Percentiles rank a stretch among this genome's conserved stretches.
These are phyloP conservation scores for Stygiomarasmius scandens DNA, from an alignment of 1,284 basidiomycete genomes.

Conservation along the genomic window DNA sequence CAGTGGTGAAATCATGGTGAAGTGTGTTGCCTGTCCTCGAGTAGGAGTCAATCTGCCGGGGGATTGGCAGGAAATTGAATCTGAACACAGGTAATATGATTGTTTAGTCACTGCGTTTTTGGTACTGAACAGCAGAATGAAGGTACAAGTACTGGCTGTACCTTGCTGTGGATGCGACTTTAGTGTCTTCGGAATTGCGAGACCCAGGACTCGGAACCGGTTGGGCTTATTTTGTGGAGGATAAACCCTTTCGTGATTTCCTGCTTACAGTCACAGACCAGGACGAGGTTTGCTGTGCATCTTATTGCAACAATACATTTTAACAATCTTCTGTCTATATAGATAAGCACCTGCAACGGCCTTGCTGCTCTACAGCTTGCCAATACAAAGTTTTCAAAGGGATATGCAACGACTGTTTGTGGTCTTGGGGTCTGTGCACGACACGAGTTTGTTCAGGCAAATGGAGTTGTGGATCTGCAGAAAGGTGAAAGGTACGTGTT, in stretches of 20 bases:
- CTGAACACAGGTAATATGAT: slow-evolving; percentile 18
- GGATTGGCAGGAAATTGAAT: slow-evolving; percentile 16
- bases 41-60: slow-evolving; percentile 20
- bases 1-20: slow-evolving; percentile 23
- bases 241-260: neutral
- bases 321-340: neutral
- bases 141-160: neutral
- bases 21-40: slow-evolving; percentile 28
- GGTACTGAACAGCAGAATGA: neutral
- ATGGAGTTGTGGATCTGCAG: slow-evolving; percentile 18
- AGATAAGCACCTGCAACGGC: slow-evolving; percentile 2
- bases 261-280: neutral
- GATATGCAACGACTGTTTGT: neutral
- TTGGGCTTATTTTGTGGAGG: slow-evolving; percentile 3
- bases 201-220: neutral
- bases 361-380: neutral
- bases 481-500: slow-evolving; percentile 14
- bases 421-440: slow-evolving; percentile 1
- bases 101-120: neutral
- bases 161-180: neutral
- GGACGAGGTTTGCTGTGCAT: slow-evolving; percentile 10
- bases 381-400: slow-evolving; percentile 1
- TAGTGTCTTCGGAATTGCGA: neutral
- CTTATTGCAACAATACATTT: neutral
- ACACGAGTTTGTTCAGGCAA: slow-evolving; percentile 3